phyloP scores from a whole-genome alignment of 2,329 filamentous ascomycete genomes.

The Ceratocystis variospora region DNA sequence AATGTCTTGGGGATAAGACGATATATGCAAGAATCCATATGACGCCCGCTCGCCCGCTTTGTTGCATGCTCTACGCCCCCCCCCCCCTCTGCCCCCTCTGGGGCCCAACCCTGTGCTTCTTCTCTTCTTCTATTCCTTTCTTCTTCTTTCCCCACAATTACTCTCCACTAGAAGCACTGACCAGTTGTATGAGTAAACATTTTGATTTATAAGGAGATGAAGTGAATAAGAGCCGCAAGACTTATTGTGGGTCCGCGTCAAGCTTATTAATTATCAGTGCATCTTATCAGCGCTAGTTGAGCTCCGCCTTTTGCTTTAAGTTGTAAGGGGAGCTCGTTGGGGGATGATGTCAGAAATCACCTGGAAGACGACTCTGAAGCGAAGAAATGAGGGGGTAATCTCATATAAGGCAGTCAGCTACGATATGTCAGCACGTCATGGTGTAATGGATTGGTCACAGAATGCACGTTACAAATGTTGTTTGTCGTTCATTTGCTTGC shows the following conservation, averaged over 20 bases:
- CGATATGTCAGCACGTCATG: no score
- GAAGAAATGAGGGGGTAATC: no score
- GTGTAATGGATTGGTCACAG: no score
- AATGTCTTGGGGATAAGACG: neutral
- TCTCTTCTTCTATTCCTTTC: neutral
- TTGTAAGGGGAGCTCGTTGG: no score
- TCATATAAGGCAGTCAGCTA: no score
- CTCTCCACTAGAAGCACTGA: neutral
- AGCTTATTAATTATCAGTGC: neutral
- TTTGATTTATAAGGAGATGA: neutral
- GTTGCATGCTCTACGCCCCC: neutral
- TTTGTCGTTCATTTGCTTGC: no score
- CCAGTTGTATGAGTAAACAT: neutral
- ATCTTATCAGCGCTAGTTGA: neutral
- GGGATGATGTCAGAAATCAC: no score
- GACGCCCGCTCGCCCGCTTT: neutral
- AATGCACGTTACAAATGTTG: no score
- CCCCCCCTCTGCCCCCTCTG: neutral
- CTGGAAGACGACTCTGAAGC: no score
- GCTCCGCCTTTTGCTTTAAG: neutral
- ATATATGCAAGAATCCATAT: no score
- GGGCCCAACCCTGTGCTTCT: neutral
- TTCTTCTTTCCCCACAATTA: neutral
- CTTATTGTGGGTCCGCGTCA: neutral
- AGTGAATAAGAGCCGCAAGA: slow-evolving; percentile 2